phyloP scores from a whole-genome alignment of 225 moss, liverwort and hornwort genomes.

The Sphagnum contortum region DNA sequence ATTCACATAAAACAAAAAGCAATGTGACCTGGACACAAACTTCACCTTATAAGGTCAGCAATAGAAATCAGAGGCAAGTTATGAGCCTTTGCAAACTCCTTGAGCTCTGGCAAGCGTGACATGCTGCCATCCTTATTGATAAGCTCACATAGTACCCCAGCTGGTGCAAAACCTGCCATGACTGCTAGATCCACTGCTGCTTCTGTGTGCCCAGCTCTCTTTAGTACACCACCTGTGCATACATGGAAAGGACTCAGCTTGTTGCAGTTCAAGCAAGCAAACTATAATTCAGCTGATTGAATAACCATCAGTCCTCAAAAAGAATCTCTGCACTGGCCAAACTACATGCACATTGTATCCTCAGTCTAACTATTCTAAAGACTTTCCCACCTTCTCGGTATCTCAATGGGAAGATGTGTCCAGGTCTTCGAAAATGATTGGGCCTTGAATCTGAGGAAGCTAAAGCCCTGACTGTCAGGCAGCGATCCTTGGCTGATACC shows the following conservation, averaged over 20 bases:
- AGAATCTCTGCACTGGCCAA: slow-evolving; percentile 1
- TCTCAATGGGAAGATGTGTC: slow-evolving; percentile 86
- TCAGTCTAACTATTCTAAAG: too few species aligned
- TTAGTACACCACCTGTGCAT: slow-evolving; percentile 58
- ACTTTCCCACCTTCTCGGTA: slow-evolving; percentile 58
- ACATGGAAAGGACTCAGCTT: too few species aligned
- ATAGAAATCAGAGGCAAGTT: slow-evolving; percentile 69
- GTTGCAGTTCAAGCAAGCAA: too few species aligned
- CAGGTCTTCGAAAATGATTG: slow-evolving; percentile 69
- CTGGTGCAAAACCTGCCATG: slow-evolving; percentile 70
- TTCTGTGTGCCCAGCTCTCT: slow-evolving; percentile 91
- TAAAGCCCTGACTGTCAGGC: slow-evolving; percentile 58
- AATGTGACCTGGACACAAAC: background rate
- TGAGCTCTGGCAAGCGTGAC: slow-evolving; percentile 67
- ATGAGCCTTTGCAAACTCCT: slow-evolving; percentile 58
- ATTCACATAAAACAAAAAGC: background rate
- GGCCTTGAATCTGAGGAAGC: slow-evolving; percentile 44
- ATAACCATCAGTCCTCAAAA: slow-evolving; percentile 12
- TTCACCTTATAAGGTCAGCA: slow-evolving; percentile 82
- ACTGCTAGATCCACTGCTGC: slow-evolving; percentile 74
- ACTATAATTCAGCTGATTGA: too few species aligned
- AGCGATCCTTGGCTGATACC: slow-evolving; percentile 75
- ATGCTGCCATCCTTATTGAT: slow-evolving; percentile 84
- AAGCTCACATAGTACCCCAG: slow-evolving; percentile 86
- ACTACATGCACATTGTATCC: background rate